Evolutionary conservation across 2,329 filamentous ascomycete genomes (phyloP), one percentile per base, ranked within the genome.

Genomic region (Ascocoryne sarcoides): DNA sequence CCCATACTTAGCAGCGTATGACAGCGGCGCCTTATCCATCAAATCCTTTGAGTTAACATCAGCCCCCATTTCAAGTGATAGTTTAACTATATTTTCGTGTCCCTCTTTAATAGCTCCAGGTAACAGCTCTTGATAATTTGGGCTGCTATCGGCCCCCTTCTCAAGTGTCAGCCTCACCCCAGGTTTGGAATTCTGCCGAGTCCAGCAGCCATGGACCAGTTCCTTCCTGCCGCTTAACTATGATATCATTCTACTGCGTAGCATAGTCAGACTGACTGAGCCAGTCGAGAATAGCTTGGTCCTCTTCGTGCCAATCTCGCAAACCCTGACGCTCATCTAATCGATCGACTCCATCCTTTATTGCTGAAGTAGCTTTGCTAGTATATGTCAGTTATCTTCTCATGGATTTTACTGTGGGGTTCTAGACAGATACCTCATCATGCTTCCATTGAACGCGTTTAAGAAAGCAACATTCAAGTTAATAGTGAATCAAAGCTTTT

Each of bases 171-270:
- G 29, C 19, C 5, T 48, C 14, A 16, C 37, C 4, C 45, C 38
- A 45, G 19, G 37, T 29, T 28, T 43, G 35, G 20, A 35, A 48
- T n/a, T 43, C 37, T 19, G n/a, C 15, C 4, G 45, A 46, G 8
- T 41, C 33, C 2, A 48, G 16, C 20, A 48, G 36, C 45, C 45
- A 48, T 26, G 45, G 36, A 15, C 45, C 43, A 10, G 43, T 48
- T 10, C 36, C 37, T 14, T 40, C 10, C 34, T 70, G 60, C 20
- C 59, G 55, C 4, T 52, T 46, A 2, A 37, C 45, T 3, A 67
- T 44, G 15, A 57, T 57, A 42, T 70, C 66, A 10, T 37, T 55
- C 19, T 71, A 68, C 32, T 68, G 60, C 12, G 52, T 10, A 2
- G 36, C 35, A 42, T 64, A 66, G 23, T 67, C 52, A 3, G 53